These are phyloP conservation scores for Cordyceps tenuipes DNA, from an alignment of 2,329 filamentous ascomycete genomes.

Conservation along the genomic window DNA sequence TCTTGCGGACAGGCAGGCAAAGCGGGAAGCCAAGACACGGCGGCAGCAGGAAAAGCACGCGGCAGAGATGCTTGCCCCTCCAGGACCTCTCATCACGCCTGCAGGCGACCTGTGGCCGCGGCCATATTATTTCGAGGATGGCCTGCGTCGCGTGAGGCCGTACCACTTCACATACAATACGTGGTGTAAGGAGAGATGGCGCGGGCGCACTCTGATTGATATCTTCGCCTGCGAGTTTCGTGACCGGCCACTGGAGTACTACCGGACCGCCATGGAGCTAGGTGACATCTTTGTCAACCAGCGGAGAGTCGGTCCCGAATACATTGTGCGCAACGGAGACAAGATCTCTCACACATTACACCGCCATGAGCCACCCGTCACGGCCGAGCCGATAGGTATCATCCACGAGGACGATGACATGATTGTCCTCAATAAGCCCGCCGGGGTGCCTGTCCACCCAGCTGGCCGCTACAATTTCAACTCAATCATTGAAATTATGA, in stretches of 20 bases:
- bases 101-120: slow-evolving; percentile 37
- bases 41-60: slow-evolving; percentile 12
- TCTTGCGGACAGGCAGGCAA: neutral
- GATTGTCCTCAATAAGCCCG: slow-evolving; percentile 94
- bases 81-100: slow-evolving; percentile 24
- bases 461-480: slow-evolving; percentile 96
- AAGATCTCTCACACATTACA: slow-evolving; percentile 89
- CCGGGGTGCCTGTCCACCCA: slow-evolving; percentile 89
- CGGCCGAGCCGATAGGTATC: slow-evolving; percentile 66
- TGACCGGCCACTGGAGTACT: slow-evolving; percentile 79
- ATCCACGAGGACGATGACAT: slow-evolving; percentile 89
- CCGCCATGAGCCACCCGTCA: slow-evolving; percentile 90
- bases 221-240: slow-evolving; percentile 90
- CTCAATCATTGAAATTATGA: slow-evolving; percentile 87
- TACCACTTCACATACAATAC: slow-evolving; percentile 96
- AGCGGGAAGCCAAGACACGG: slow-evolving; percentile 7
- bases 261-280: slow-evolving; percentile 70
- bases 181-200: slow-evolving; percentile 89
- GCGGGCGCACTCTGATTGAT: slow-evolving; percentile 70
- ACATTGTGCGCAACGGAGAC: slow-evolving; percentile 79
- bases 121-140: slow-evolving; percentile 78
- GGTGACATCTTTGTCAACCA: slow-evolving; percentile 78
- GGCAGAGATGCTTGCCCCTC: neutral
- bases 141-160: slow-evolving; percentile 71
- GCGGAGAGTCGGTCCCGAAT: slow-evolving; percentile 56